phyloP scores from a whole-genome alignment of 495 filamentous ascomycete species.

The Penicillium malachiteum region DNA sequence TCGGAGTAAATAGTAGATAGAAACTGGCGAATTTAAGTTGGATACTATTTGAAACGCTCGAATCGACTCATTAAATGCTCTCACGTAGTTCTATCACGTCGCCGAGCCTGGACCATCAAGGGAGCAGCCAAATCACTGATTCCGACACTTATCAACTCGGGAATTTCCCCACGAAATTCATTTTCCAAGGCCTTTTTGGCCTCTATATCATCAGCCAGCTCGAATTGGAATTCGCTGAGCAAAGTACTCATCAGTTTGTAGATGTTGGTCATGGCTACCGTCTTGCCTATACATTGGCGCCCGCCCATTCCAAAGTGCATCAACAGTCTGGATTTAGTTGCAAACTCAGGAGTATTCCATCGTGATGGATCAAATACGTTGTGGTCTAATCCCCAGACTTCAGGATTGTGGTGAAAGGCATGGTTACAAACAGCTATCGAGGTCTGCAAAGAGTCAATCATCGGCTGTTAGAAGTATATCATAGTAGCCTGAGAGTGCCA shows the following conservation, averaged over 20 bases:
- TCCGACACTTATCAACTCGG: conserved; percentile 13
- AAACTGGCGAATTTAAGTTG: no score
- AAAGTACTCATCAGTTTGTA: conserved; percentile 16
- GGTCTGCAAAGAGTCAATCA: no score
- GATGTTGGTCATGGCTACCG: conserved; percentile 14
- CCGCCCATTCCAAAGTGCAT: conserved; percentile 16
- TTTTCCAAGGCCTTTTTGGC: not conserved
- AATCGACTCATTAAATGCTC: not conserved
- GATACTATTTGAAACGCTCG: no score
- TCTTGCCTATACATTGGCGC: conserved; percentile 14
- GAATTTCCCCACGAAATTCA: not conserved
- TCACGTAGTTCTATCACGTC: not conserved
- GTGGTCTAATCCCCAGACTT: conserved; percentile 8
- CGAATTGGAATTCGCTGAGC: conserved; percentile 10
- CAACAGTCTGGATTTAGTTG: conserved; percentile 4
- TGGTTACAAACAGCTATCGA: conserved; percentile 15
- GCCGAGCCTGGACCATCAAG: conserved; percentile 7
- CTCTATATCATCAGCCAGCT: conserved; percentile 7
- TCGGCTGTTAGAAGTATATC: no score
- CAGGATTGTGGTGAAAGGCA: conserved; percentile 16
- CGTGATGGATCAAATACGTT: conserved; percentile 11
- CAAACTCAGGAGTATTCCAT: conserved; percentile 6
- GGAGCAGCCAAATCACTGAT: conserved; percentile 16
- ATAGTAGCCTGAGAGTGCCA: no score
- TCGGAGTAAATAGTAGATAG: no score